A percentile compares a stretch with the other conserved stretches of the same genome.
Evolutionary conservation across 805 yeast species (phyloP).

Genomic region (Teunomyces pallodes): DNA sequence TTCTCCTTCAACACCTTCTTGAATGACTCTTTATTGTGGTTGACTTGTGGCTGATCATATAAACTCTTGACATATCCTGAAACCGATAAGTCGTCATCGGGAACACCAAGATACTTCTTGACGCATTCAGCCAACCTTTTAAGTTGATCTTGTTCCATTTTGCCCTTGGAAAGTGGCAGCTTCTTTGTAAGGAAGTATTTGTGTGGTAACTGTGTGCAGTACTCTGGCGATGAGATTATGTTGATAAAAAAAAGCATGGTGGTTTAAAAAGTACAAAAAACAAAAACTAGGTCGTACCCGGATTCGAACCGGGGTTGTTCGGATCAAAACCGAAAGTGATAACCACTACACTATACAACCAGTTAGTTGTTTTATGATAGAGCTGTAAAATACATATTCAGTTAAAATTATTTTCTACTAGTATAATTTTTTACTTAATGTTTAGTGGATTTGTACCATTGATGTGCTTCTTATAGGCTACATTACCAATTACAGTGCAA

Average conservation of each 20-base stretch:
- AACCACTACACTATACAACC: slow-evolving; percentile 72
- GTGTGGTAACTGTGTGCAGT: not conserved
- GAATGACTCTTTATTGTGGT: slow-evolving; percentile 7
- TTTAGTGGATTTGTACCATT: too few species aligned
- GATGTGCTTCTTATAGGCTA: too few species aligned
- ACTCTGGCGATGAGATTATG: not conserved
- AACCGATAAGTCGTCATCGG: slow-evolving; percentile 22
- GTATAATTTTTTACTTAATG: too few species aligned
- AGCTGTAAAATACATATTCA: too few species aligned
- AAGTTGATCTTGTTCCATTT: not conserved
- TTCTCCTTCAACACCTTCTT: slow-evolving; percentile 24
- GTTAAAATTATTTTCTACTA: too few species aligned
- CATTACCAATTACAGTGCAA: too few species aligned
- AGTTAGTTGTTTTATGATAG: not conserved
- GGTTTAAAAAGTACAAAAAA: too few species aligned
- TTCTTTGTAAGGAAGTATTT: too few species aligned
- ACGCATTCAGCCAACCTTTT: slow-evolving; percentile 6
- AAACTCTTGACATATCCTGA: slow-evolving; percentile 27
- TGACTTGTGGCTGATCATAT: slow-evolving; percentile 14
- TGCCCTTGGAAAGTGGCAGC: not conserved
- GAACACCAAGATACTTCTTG: slow-evolving; percentile 14
- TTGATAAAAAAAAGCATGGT: not conserved
- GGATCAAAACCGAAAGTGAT: slow-evolving; percentile 80
- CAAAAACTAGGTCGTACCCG: slow-evolving; percentile 65
- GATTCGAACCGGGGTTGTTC: slow-evolving; percentile 80